Evolutionary conservation across 164 flowering plant species (phyloP), one percentile per base, ranked within the genome.

Genomic region (Houttuynia cordata): DNA sequence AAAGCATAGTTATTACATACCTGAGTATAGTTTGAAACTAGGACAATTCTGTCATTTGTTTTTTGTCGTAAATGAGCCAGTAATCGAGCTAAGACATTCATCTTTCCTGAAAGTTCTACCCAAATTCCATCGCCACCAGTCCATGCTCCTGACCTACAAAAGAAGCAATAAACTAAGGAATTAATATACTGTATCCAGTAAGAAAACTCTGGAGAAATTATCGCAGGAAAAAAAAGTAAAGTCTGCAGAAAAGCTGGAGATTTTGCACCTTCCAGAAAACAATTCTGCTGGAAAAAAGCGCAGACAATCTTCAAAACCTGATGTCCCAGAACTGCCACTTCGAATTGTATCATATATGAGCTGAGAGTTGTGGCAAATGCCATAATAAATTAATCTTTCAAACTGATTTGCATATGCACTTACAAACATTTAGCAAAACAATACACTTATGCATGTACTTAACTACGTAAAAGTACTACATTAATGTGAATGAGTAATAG

Each of bases 11-110:
- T 47, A 30, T 4, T 54, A 61, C 76, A 53, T 59, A 86, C 99
- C 91, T 94, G 97, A 56, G 99, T 94, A 69, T 94, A 91, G 76
- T 94, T 94, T 70, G 99, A 94, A 67, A 94, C 97, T 39, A 88
- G 88, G 56, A 94, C 99, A 65, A 94, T 91, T 8, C 99, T 82
- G 60, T 91, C 97, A 81, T 86, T 83, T 61, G 99, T 90, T 71
- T 64, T 85, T 53, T 81, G 85, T 49, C 91, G 95, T 57, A 94
- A 68, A 52, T 90, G 92, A 58, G 83, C 86, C 56, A 94, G 81
- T 59, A 94, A 81, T 41, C 97, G 78, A 41, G 97, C 95, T 76
- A 94, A 76, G 64, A 94, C 91, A 71, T 94, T 88, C 99, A 94
- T 88, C 84, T 91, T 94, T 30, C 99, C 96, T 45, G 97, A 94